Percentiles rank a stretch among this genome's conserved stretches.
Conservation (phyloP, 805 yeast species). For the Saccharomyces mikatae region DNA sequence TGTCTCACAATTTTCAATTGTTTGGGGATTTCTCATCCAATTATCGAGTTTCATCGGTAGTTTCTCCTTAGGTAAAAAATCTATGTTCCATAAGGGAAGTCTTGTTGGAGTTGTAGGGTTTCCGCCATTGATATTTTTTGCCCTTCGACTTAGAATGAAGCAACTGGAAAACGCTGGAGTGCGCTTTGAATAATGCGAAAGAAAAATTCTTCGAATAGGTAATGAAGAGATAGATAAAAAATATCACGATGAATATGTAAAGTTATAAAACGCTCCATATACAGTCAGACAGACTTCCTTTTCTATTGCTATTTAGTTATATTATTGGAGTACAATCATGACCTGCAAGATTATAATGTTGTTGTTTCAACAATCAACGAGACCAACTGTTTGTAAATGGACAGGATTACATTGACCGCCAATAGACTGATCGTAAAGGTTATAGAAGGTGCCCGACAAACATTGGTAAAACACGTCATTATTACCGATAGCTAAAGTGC, state of each 20-base stretch:
- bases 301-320: neutral
- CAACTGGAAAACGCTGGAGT: neutral
- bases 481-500: constrained; percentile 50
- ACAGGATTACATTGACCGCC: constrained; percentile 60
- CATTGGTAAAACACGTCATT: constrained; percentile 58
- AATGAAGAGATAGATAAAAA: neutral
- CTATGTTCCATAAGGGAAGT: constrained; percentile 12
- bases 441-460: constrained; percentile 66
- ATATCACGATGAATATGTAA: neutral
- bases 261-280: neutral
- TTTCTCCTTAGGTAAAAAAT: constrained; percentile 14
- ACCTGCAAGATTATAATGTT: neutral
- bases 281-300: neutral
- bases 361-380: constrained; percentile 44
- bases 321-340: neutral
- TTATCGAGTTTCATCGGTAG: constrained; percentile 6
- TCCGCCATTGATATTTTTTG: constrained; percentile 10
- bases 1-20: constrained; percentile 14
- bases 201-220: neutral
- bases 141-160: neutral
- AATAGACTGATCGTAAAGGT: constrained; percentile 56
- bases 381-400: constrained; percentile 49
- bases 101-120: constrained; percentile 13
- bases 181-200: neutral
- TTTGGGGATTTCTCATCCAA: constrained; percentile 19